phyloP scores from a whole-genome alignment of 2,329 filamentous ascomycete genomes.

The Aspergillus sp. region DNA sequence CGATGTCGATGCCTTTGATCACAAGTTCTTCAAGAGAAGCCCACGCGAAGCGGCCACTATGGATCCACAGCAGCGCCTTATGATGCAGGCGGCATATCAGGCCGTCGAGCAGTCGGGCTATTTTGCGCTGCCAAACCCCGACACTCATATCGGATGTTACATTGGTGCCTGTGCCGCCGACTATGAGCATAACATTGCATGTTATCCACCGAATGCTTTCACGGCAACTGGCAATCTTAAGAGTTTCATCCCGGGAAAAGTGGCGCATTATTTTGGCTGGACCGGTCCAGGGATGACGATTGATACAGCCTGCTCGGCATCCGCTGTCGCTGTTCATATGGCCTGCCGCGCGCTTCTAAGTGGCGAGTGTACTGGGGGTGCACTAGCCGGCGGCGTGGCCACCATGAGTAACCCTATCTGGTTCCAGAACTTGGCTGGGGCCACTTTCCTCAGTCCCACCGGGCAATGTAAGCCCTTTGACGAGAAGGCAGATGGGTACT shows the following conservation, averaged over 20 bases:
- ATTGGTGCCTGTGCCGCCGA: constrained; percentile 23
- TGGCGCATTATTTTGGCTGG: constrained; percentile 46
- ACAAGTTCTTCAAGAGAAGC: constrained; percentile 29
- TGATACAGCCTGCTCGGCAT: constrained; percentile 25
- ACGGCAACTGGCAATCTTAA: constrained; percentile 16
- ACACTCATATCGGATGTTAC: constrained; percentile 24
- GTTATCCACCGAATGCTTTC: constrained; percentile 27
- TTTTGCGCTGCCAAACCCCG: constrained; percentile 5
- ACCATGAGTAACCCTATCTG: constrained; percentile 25
- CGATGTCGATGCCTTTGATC: constrained; percentile 24
- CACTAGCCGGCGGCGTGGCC: constrained; percentile 31
- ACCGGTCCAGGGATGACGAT: constrained; percentile 26
- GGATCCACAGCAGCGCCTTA: constrained; percentile 29
- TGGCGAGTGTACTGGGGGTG: background rate
- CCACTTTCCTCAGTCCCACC: background rate
- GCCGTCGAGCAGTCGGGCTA: constrained; percentile 32
- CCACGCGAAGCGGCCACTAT: constrained; percentile 23
- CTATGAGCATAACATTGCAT: constrained; percentile 26
- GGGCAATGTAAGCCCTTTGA: constrained; percentile 9
- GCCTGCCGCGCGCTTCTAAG: constrained; percentile 2
- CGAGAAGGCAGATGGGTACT: constrained; percentile 9
- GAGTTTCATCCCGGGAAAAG: constrained; percentile 20
- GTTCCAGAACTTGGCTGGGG: constrained; percentile 3
- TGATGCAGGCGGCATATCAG: constrained; percentile 28
- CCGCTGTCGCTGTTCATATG: constrained; percentile 6